Percentiles rank a stretch among this genome's conserved stretches.
Evolutionary conservation across 2,329 filamentous ascomycete genomes (phyloP).

Genomic region (Fusarium brachygibbosum): DNA sequence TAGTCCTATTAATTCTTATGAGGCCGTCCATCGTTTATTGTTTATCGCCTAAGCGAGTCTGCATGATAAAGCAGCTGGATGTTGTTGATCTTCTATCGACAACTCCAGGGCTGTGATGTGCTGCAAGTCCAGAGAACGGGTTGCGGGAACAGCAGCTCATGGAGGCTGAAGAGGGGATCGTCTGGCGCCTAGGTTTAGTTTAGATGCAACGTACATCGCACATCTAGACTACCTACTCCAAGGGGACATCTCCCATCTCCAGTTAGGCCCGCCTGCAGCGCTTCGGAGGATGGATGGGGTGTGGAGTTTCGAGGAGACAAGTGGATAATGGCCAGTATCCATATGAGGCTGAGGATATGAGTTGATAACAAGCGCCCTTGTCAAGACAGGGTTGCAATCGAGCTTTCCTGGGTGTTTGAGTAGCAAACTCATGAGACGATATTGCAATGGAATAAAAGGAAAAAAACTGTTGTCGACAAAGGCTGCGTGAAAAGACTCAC

Average conservation of each 20-base stretch:
- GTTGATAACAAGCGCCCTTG: conserved; percentile 9
- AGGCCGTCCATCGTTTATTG: conserved; percentile 29
- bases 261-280: conserved; percentile 41
- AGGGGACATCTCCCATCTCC: conserved; percentile 43
- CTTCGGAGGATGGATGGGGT: conserved; percentile 25
- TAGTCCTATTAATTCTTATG: conserved; percentile 3
- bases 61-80: conserved; percentile 13
- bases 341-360: conserved; percentile 40
- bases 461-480: conserved; percentile 1
- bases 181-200: conserved; percentile 23
- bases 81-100: not conserved
- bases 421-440: conserved; percentile 19
- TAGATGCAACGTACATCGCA: conserved; percentile 36
- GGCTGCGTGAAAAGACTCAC: not conserved
- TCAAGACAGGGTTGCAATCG: conserved; percentile 26
- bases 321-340: conserved; percentile 20
- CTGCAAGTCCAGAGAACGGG: conserved; percentile 31
- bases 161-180: conserved; percentile 30
- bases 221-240: conserved; percentile 17
- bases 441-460: conserved; percentile 3
- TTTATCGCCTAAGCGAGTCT: conserved; percentile 23
- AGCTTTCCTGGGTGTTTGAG: conserved; percentile 20
- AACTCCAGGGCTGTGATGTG: conserved; percentile 1
- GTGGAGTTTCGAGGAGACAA: conserved; percentile 23
- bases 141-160: conserved; percentile 6